Evolutionary conservation across 2,329 filamentous ascomycete species (phyloP), one percentile per base, ranked within the genome.

Genomic region (Fusarium phyllophilum): DNA sequence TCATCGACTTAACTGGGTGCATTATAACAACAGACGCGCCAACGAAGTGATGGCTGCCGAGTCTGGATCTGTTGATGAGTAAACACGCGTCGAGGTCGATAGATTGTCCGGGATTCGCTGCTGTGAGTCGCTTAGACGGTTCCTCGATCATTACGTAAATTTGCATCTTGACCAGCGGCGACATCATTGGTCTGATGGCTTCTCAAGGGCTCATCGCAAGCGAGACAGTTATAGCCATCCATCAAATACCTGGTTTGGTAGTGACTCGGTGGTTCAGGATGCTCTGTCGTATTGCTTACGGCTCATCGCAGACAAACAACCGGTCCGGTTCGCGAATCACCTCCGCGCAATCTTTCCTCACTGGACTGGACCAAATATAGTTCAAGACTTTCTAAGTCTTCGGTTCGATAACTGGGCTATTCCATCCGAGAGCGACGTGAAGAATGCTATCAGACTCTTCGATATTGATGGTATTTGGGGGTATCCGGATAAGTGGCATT

Each of bases 191-290:
- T 29, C 6, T 29, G 6, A 6, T 29, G 26, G 26, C 26, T 29
- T 29, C 26, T 6, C 7, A 8, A 8, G 7, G 2, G 8, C 6
- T 29, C 26, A 29, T 29, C 26, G 26, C 26, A 2, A 7, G 5
- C 26, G 26, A 7, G 6, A 29, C 26, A 7, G 2, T 6, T 2
- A 6, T 5, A 7, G 26, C 6, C 26, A 10, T 15, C 39, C 13
- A n/a, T 42, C 39, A 0, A n/a, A 22, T 0, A 14, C 8, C 3
- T 6, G 22, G 9, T 4, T 3, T 6, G 22, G 41, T 0, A n/a
- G 14, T 6, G n/a, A 24, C 2, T 45, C 17, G 7, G 42, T 4
- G 24, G 0, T 45, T 20, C 12, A 5, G 8, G 24, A 45, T 42
- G 14, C 54, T 0, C 24, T 39, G 2, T 57, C 60, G 1, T n/a